These are phyloP conservation scores for Immersiporthe knoxdaviesiana DNA, from an alignment of 2,329 filamentous ascomycete species.

Conservation along the genomic window DNA sequence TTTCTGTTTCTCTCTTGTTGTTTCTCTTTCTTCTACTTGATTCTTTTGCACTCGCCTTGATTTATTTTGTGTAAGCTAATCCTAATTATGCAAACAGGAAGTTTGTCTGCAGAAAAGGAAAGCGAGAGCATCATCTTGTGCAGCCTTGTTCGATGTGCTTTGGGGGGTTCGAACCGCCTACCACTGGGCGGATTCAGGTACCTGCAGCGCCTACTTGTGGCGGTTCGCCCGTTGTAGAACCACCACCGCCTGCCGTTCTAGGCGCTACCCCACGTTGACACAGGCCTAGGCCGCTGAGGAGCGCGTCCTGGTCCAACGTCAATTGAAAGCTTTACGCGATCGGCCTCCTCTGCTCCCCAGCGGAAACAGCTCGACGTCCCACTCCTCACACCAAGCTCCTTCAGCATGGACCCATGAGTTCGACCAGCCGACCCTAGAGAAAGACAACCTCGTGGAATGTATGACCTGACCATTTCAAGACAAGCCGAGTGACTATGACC, in stretches of 20 bases:
- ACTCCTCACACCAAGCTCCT: not conserved
- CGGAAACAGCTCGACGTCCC: not conserved
- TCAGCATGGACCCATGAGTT: slow-evolving; percentile 16
- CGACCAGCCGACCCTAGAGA: not conserved
- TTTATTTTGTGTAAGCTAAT: not conserved
- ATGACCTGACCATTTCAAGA: not conserved
- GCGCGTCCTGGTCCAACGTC: slow-evolving; percentile 2
- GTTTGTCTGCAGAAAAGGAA: not conserved
- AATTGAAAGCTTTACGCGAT: not conserved
- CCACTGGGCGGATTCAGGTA: not conserved
- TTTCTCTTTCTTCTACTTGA: too few species aligned
- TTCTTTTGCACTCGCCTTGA: not conserved
- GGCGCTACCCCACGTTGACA: slow-evolving; percentile 8
- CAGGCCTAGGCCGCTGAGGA: not conserved
- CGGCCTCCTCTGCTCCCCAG: not conserved
- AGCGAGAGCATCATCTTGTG: not conserved
- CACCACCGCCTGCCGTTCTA: slow-evolving; percentile 2
- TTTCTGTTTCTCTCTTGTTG: not conserved
- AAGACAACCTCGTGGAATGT: not conserved
- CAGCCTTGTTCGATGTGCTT: not conserved
- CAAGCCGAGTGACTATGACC: slow-evolving; percentile 12
- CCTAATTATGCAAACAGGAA: not conserved
- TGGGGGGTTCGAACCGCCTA: not conserved
- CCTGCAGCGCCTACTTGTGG: not conserved
- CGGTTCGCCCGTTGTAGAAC: not conserved